Evolutionary conservation across 2,329 filamentous ascomycete genomes (phyloP).

Genomic region (Colletotrichum graminicola): DNA sequence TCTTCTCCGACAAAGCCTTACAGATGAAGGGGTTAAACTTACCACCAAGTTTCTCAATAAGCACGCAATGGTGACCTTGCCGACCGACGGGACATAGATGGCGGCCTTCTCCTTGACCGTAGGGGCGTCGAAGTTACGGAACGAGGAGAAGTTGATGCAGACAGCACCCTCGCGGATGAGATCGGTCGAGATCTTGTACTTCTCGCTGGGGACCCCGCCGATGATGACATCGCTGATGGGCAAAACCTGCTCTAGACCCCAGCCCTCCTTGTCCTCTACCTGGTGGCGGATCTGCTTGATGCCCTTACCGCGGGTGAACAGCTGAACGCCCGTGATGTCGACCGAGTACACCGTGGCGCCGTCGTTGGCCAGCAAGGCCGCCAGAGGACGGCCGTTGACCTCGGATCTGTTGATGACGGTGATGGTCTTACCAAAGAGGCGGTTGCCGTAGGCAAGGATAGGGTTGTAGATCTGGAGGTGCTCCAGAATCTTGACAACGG

Average conservation of each 20-base stretch:
- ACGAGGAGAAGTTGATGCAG: slow-evolving; percentile 99
- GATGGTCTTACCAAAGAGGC: slow-evolving; percentile 92
- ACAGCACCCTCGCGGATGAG: slow-evolving; percentile 89
- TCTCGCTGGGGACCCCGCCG: slow-evolving; percentile 87
- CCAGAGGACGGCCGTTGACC: slow-evolving; percentile 92
- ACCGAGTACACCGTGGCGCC: slow-evolving; percentile 96
- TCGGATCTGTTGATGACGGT: slow-evolving; percentile 97
- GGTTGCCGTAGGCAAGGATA: slow-evolving; percentile 91
- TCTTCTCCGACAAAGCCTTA: neutral
- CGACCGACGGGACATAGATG: slow-evolving; percentile 96
- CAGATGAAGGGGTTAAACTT: slow-evolving; percentile 53
- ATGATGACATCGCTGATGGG: slow-evolving; percentile 95
- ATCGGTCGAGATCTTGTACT: slow-evolving; percentile 89
- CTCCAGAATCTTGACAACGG: slow-evolving; percentile 97
- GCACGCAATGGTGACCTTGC: slow-evolving; percentile 96
- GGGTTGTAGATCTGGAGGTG: slow-evolving; percentile 97
- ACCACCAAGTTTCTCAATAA: slow-evolving; percentile 90
- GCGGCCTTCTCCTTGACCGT: slow-evolving; percentile 95
- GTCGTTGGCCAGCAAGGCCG: slow-evolving; percentile 94
- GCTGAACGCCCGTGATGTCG: slow-evolving; percentile 89
- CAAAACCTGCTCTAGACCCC: slow-evolving; percentile 83
- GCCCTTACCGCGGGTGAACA: slow-evolving; percentile 91
- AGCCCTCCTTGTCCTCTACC: slow-evolving; percentile 84
- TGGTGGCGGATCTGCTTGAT: slow-evolving; percentile 89
- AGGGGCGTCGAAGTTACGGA: slow-evolving; percentile 88